Conservation (phyloP, 805 yeast species). For the Hanseniaspora vineae region DNA sequence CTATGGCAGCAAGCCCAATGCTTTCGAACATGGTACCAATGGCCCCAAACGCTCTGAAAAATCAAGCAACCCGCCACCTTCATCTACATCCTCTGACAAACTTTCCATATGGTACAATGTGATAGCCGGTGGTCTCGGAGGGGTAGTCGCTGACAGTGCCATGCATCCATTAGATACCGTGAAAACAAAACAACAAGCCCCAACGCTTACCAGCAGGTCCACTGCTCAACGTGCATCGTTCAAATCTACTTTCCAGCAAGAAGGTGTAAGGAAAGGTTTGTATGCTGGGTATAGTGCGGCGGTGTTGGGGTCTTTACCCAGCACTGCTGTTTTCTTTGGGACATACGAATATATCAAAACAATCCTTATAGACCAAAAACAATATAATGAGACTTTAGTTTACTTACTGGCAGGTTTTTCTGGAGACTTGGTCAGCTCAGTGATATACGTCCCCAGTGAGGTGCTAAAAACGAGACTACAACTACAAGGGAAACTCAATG, state of each 20-base stretch:
- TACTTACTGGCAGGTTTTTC: conserved; percentile 77
- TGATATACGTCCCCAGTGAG: conserved; percentile 90
- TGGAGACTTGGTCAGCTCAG: conserved; percentile 85
- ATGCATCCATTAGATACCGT: conserved; percentile 97
- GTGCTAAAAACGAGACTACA: conserved; percentile 89
- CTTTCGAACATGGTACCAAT: too few relatives aligned
- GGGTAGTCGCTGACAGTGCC: conserved; percentile 77
- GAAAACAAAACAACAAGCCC: conserved; percentile 96
- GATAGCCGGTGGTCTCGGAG: conserved; percentile 92
- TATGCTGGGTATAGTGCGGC: conserved; percentile 93
- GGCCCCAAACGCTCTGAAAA: too few relatives aligned
- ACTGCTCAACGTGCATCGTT: conserved; percentile 28
- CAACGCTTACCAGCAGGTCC: conserved; percentile 17
- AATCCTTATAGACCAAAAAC: conserved; percentile 45
- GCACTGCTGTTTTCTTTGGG: conserved; percentile 87
- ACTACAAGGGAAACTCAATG: conserved; percentile 79
- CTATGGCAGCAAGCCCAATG: too few relatives aligned
- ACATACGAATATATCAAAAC: conserved; percentile 80
- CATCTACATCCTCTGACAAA: conserved; percentile 47
- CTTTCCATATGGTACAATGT: conserved; percentile 43
- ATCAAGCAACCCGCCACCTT: conserved; percentile 24
- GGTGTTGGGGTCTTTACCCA: conserved; percentile 82
- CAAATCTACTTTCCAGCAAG: conserved; percentile 49
- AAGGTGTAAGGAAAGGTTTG: conserved; percentile 73
- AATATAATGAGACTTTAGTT: conserved; percentile 63